Evolutionary conservation across 768 basidiomycete species (phyloP).

Genomic region (Lentinus brumalis): DNA sequence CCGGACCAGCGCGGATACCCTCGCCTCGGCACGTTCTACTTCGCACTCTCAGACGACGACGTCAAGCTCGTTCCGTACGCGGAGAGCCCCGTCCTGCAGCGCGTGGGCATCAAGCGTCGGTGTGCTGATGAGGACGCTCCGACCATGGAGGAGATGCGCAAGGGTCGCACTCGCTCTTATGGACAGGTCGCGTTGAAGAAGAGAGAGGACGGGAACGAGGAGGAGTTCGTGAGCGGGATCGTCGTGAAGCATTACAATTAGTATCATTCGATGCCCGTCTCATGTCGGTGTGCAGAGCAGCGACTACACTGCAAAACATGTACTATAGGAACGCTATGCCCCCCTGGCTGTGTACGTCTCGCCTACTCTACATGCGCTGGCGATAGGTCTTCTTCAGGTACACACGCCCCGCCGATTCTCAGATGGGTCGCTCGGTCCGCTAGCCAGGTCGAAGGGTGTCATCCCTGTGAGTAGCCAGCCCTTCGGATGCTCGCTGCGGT

Average conservation of each 20-base stretch:
- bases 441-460: too few relatives aligned
- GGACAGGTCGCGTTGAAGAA: slow-evolving; percentile 49
- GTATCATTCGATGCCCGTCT: too few relatives aligned
- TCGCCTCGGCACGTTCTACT: slow-evolving; percentile 40
- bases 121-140: slow-evolving; percentile 28
- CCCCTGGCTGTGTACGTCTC: too few relatives aligned
- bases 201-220: slow-evolving; percentile 48
- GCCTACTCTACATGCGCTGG: too few relatives aligned
- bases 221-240: slow-evolving; percentile 56
- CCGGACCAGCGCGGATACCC: slow-evolving; percentile 34
- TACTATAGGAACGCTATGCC: too few relatives aligned
- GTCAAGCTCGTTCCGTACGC: slow-evolving; percentile 30
- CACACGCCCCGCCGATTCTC: too few relatives aligned
- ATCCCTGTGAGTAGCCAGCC: too few relatives aligned
- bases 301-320: too few relatives aligned
- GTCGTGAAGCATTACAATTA: slow-evolving; percentile 61
- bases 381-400: too few relatives aligned
- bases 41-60: slow-evolving; percentile 35
- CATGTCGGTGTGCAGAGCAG: too few relatives aligned
- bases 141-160: slow-evolving; percentile 35
- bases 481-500: too few relatives aligned
- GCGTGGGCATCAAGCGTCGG: slow-evolving; percentile 31
- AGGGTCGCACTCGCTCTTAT: slow-evolving; percentile 41
- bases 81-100: slow-evolving; percentile 35
- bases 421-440: too few relatives aligned